Evolutionary conservation across 768 basidiomycete species (phyloP), one percentile per base, ranked within the genome.

Genomic region (Serendipita sp.): DNA sequence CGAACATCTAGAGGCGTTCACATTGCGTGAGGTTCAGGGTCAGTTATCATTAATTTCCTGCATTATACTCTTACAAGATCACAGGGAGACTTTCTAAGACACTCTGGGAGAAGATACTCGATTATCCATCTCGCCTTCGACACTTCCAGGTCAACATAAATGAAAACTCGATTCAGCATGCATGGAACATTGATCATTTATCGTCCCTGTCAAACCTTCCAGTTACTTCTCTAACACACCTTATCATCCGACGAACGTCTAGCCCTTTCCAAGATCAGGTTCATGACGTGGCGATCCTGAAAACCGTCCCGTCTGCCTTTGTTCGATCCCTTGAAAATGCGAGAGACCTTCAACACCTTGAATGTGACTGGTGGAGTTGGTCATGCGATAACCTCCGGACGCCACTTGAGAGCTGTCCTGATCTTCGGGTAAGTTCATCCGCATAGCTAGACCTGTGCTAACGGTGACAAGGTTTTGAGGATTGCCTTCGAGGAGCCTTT

Each of bases 341-440:
- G 44, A 70, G 66, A 35, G 65, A 60, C 44, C 68, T 76, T 65
- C 69, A 62, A 10, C 65, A 65, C n/a, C 71, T 77, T 56, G 71
- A 75, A 46, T 76, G 75, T 65, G 76, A 77, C 67, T 77, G 75
- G 73, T 77, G 76, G 76, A 65, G 71, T 1, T 75, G 74, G 67
- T 68, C 68, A 32, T 68, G 73, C 38, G 68, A 72, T 34, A 73
- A 77, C 65, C 51, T 77, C 62, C 74, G 74, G 65, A 46, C 65
- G 10, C 56, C 77, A 4, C 67, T 77, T 16, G 76, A 76, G 63
- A 70, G 67, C 56, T 76, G 73, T 66, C 68, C 70, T 5, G 69
- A 71, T 53, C 67, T 77, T 34, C 70, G 74, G 71, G 76, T 62
- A 58, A 34, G 30, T 18, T 32, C 58, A 66, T 67, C 10, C 37